Evolutionary conservation across 192 early-diverging fungal genomes (phyloP), one percentile per base, ranked within the genome.

Genomic region (Anaeromyces robustus): DNA sequence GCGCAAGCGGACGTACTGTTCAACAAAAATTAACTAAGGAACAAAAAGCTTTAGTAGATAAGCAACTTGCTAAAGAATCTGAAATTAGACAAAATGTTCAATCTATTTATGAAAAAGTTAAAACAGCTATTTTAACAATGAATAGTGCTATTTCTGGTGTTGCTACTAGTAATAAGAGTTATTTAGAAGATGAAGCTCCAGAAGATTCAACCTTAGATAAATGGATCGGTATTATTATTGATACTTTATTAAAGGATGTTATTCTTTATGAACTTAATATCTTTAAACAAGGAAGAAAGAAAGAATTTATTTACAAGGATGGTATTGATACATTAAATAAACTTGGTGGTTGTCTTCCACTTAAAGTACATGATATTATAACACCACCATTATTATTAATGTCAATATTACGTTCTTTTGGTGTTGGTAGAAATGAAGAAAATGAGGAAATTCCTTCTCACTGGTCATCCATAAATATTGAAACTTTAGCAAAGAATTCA

Each of bases 31-130:
- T 91, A 43, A 90, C 89, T 2, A 94, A 93, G 77, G 94, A 93
- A 18, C 95, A 97, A 81, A 88, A 93, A 80, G 89, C 88, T 30
- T 85, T 92, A 17, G 89, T 95, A 12, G 87, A 94, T 80, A 83
- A 86, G 18, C 95, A 95, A 85, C 82, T 90, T 2, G 89, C 86
- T 30, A 92, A 93, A 80, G 97, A 98, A 84, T 80, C 83, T 4
- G 87, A 82, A 13, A 92, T 94, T n/a, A 90, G 97, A 30, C 85
- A 81, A 77, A 83, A 87, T 14, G 94, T 95, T 9, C 87, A 90
- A 39, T 80, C 80, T 1, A 82, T 92, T 17, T 83, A 85, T 29
- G 81, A 84, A 14, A 86, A 84, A 22, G 79, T 96, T 31, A 81
- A 81, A n/a, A 86, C 88, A 22, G 94, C 90, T 12, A 83, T 98